These are phyloP conservation scores for Kentomonas sorsogonicus DNA, from an alignment of 208 protist species.

Conservation along the genomic window DNA sequence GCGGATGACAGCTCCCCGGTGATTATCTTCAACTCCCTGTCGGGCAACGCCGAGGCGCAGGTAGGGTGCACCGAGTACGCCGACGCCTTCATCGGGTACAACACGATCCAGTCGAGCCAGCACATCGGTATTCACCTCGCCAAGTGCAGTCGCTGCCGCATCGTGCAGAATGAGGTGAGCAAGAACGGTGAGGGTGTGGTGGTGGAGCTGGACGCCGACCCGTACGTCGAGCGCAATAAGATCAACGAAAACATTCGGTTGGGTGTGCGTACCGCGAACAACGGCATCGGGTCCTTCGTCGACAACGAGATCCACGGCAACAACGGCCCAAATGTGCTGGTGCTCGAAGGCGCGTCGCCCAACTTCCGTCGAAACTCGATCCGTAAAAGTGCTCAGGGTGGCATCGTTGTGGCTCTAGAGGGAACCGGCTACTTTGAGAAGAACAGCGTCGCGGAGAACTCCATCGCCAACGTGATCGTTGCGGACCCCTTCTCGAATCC, in stretches of 20 bases:
- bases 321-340: constrained; percentile 43
- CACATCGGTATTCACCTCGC: constrained; percentile 50
- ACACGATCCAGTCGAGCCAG: constrained; percentile 31
- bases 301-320: constrained; percentile 56
- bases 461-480: constrained; percentile 65
- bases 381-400: constrained; percentile 36
- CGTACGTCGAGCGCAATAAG: constrained; percentile 54
- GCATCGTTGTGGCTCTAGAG: constrained; percentile 60
- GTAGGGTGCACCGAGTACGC: constrained; percentile 37
- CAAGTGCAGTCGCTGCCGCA: constrained; percentile 51
- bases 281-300: constrained; percentile 69
- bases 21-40: constrained; percentile 56
- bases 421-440: constrained; percentile 60
- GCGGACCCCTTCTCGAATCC: constrained; percentile 49
- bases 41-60: constrained; percentile 44
- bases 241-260: constrained; percentile 32
- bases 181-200: constrained; percentile 63
- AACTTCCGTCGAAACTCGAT: constrained; percentile 73
- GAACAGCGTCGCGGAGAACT: constrained; percentile 66
- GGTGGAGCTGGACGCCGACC: constrained; percentile 77
- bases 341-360: constrained; percentile 57
- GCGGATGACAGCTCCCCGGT: constrained; percentile 39
- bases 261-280: constrained; percentile 57
- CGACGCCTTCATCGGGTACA: constrained; percentile 61
- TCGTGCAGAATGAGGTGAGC: constrained; percentile 45